Base-by-base conservation (phyloP, 169 alveolate species). In the Plasmodium relictum region DNA sequence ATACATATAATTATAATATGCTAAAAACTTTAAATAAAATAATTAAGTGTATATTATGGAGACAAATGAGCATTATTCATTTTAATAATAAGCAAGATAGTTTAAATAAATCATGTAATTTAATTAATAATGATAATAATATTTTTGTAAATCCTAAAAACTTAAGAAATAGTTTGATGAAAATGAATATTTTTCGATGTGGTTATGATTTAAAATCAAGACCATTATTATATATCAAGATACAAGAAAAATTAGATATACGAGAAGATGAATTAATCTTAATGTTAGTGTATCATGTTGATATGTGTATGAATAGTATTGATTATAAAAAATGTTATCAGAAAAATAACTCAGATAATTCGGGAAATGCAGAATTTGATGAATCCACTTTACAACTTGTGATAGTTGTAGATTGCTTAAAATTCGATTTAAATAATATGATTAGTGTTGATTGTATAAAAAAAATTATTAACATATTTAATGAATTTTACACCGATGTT, bases 391-490 rank as follows among this genome's bases (percentile, higher is more conserved):
- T 78, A 56, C 76, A 78, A 42, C 80, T 78, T 26, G 89, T 78
- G 4, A 44, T 78, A 18, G 76, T 78, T 50, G 89, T 78, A 10
- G 89, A 78, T 20, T 78, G 89, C 24, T 48, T 65, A 16, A 78
- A 78, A 52, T 78, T 78, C 65, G 89, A 78, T 37, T 65, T 78
- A 65, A 78, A 78, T 65, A 78, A 78, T 44, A 78, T 78, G 89
- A 63, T 78, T 9, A 78, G 89, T 41, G 70, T 78, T 0, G 89
- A 78, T 24, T 78, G 89, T 59, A 78, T 78, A 3, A 78, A 78
- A 78, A 78, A 78, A 52, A 78, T 78, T n/a, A 78, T 78, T 16
- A 78, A 63, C 69, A 54, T 78, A 16, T 78, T 78, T 65, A 78
- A 78, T 59, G 89, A 78, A 63, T 78, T 78, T 59, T 78, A 78